Evolutionary conservation across 163 green algal species (phyloP).

Genomic region (Chloroidium sp.): DNA sequence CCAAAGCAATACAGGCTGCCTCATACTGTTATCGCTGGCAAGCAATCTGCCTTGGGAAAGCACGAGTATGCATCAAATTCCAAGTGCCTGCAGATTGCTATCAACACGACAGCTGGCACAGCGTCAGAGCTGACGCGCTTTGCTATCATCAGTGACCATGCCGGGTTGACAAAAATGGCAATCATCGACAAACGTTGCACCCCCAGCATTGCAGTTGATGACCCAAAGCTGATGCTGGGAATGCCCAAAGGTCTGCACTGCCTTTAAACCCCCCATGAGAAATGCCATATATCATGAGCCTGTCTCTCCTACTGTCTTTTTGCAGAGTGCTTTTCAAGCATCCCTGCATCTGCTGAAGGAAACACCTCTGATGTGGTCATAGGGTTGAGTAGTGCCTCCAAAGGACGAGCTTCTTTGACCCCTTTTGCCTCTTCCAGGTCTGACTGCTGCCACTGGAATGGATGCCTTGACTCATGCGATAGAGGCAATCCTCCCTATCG

Average conservation of each 20-base stretch:
- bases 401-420: too few species aligned
- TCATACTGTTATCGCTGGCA: neutral
- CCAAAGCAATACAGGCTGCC: neutral
- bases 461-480: conserved; percentile 33
- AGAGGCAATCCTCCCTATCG: conserved; percentile 2
- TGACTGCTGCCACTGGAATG: conserved; percentile 39
- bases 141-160: conserved; percentile 29
- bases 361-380: neutral
- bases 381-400: neutral
- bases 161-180: conserved; percentile 23
- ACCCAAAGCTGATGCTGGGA: conserved; percentile 21
- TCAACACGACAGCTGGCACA: conserved; percentile 34
- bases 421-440: neutral
- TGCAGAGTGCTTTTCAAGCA: neutral
- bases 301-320: too few species aligned
- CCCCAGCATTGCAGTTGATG: conserved; percentile 31
- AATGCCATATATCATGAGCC: too few species aligned
- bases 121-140: conserved; percentile 36
- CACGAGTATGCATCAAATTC: too few species aligned
- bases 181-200: conserved; percentile 21
- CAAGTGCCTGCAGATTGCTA: neutral
- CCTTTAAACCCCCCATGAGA: neutral
- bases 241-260: conserved; percentile 15
- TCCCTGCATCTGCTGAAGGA: neutral
- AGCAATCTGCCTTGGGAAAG: neutral